Conservation (phyloP, 768 basidiomycete genomes). For the Amanita rimosa region DNA sequence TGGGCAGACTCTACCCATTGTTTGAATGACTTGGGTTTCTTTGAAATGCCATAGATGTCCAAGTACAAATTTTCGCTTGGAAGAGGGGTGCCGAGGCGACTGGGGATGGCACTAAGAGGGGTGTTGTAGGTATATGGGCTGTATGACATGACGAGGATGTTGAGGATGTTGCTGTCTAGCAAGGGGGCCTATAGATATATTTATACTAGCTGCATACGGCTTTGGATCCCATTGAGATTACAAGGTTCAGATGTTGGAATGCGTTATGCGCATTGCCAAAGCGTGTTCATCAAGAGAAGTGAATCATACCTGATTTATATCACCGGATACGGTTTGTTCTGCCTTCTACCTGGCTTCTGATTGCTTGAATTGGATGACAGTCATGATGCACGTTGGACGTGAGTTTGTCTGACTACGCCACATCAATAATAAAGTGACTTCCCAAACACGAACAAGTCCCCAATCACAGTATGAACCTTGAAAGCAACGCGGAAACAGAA, state of each 20-base stretch:
- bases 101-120: not conserved
- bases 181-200: not conserved
- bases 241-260: not conserved
- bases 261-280: not conserved
- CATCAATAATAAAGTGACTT: too few species aligned
- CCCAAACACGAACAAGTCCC: too few species aligned
- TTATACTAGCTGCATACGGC: not conserved
- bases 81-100: too few species aligned
- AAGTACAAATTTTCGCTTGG: slow-evolving; percentile 4
- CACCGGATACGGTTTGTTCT: not conserved
- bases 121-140: not conserved
- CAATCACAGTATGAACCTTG: too few species aligned
- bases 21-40: slow-evolving; percentile 11
- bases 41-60: slow-evolving; percentile 9
- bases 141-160: not conserved
- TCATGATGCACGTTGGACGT: too few species aligned
- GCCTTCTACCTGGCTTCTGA: not conserved
- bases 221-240: not conserved
- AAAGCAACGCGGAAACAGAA: too few species aligned
- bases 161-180: not conserved
- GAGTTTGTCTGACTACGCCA: too few species aligned
- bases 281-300: not conserved
- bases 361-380: not conserved
- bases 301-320: not conserved
- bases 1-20: slow-evolving; percentile 13